Percentiles rank a stretch among this genome's conserved stretches.
Conservation (phyloP, 495 filamentous ascomycete species). For the Aspergillus wentii region DNA sequence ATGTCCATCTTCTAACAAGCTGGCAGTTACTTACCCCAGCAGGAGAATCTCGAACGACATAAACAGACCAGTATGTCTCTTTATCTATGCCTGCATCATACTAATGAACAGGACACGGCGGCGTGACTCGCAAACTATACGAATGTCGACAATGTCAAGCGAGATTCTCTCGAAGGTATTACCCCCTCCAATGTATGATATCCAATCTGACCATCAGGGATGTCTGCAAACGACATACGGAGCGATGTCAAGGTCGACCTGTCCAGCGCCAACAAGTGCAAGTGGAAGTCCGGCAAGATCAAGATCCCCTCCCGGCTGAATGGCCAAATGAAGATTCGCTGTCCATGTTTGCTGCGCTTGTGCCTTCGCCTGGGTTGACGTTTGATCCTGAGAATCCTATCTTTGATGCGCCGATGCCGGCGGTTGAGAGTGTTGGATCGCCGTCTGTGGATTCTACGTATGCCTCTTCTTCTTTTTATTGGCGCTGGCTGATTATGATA, state of each 20-base stretch:
- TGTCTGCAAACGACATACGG: background rate
- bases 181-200: background rate
- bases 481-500: background rate
- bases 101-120: background rate
- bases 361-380: background rate
- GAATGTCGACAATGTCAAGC: background rate
- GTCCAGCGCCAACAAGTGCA: background rate
- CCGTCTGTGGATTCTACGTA: background rate
- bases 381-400: background rate
- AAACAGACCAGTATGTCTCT: background rate
- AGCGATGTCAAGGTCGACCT: background rate
- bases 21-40: no score
- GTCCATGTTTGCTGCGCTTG: background rate
- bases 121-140: background rate
- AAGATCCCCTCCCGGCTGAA: background rate
- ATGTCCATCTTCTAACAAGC: no score
- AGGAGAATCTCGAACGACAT: background rate
- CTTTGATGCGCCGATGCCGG: no score
- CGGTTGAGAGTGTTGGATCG: no score
- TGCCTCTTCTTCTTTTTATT: background rate
- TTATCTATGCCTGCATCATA: background rate
- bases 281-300: background rate
- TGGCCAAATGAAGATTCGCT: background rate
- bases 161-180: background rate
- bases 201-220: background rate